Evolutionary conservation across 768 basidiomycete genomes (phyloP).

Genomic region (Trametopsis cervina): DNA sequence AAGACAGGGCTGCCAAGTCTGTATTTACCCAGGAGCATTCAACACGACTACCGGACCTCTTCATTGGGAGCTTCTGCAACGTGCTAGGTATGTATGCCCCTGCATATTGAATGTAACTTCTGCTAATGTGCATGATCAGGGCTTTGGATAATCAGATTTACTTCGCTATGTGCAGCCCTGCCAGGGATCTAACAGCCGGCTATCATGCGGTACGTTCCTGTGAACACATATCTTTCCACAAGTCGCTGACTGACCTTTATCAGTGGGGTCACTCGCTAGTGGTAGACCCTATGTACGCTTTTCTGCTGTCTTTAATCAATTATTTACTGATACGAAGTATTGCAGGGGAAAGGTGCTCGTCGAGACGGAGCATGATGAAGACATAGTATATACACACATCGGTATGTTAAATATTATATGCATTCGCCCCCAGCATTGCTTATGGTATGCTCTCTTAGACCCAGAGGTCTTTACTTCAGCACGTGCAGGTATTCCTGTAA

Average conservation of each 20-base stretch:
- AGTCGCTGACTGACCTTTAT: neutral
- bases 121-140: conserved; percentile 31
- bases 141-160: conserved; percentile 98
- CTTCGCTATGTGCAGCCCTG: conserved; percentile 93
- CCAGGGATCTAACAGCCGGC: conserved; percentile 69
- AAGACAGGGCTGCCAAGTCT: conserved; percentile 77
- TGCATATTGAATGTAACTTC: too few species aligned
- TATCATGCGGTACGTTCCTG: conserved; percentile 75
- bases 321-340: neutral
- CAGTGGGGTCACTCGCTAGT: conserved; percentile 91
- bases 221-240: neutral
- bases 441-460: too few species aligned
- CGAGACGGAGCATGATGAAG: conserved; percentile 71
- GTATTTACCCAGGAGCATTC: conserved; percentile 94
- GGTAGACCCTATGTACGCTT: conserved; percentile 78
- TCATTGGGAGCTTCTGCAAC: conserved; percentile 91
- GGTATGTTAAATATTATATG: conserved; percentile 42
- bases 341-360: conserved; percentile 66
- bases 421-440: neutral
- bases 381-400: conserved; percentile 74
- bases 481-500: conserved; percentile 86
- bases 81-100: conserved; percentile 54
- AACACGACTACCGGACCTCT: conserved; percentile 92
- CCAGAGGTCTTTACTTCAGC: conserved; percentile 58
- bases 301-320: neutral